Evolutionary conservation across 257 asterid species (phyloP).

Genomic region (Ophiorrhiza pumila): DNA sequence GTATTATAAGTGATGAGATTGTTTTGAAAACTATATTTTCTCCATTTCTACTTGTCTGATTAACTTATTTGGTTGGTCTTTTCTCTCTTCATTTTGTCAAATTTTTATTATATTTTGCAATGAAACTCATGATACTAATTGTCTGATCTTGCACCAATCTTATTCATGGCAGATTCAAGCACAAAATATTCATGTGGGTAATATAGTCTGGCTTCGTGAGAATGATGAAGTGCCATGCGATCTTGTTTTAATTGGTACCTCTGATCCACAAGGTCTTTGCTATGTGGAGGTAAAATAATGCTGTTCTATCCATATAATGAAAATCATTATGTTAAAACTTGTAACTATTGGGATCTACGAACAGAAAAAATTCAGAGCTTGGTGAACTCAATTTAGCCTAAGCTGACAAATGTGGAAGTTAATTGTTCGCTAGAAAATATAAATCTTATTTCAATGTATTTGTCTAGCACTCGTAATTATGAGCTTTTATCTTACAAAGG

Average conservation of each 20-base stretch:
- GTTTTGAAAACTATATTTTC: neutral
- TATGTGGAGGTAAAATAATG: constrained; percentile 72
- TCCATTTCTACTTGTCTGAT: neutral
- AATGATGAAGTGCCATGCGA: constrained; percentile 99
- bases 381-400: neutral
- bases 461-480: neutral
- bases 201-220: constrained; percentile 96
- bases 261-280: constrained; percentile 91
- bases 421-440: neutral
- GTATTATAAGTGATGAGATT: neutral
- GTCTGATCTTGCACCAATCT: constrained; percentile 18
- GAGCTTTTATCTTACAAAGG: neutral
- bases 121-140: neutral
- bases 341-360: neutral
- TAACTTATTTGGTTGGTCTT: neutral
- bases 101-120: neutral
- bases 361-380: too few species aligned
- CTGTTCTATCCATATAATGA: constrained; percentile 2
- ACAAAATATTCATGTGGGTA: constrained; percentile 84
- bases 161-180: constrained; percentile 66
- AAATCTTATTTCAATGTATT: neutral
- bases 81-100: neutral
- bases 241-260: constrained; percentile 87
- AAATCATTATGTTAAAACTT: constrained; percentile 4
- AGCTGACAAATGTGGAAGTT: neutral